A percentile compares a stretch with the other conserved stretches of the same genome.
Evolutionary conservation across 1,139 yeast genomes (phyloP).

Genomic region (Pichia sp.): DNA sequence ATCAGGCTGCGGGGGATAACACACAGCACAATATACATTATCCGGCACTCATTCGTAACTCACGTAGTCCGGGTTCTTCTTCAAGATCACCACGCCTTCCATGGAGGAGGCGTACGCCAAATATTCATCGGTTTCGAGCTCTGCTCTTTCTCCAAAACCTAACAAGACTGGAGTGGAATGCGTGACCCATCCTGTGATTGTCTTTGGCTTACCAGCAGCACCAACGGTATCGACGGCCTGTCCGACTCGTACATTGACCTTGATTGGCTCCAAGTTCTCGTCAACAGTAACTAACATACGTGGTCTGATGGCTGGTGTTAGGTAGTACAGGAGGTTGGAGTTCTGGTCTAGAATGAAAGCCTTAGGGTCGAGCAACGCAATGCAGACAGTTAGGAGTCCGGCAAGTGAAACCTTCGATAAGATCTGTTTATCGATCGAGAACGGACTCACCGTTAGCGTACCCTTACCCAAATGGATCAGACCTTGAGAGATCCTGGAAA

Average conservation of each 20-base stretch:
- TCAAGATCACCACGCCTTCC: slow-evolving; percentile 91
- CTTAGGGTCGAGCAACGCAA: slow-evolving; percentile 82
- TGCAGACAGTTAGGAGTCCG: slow-evolving; percentile 77
- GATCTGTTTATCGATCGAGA: slow-evolving; percentile 83
- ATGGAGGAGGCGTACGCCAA: slow-evolving; percentile 73
- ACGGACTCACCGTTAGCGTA: slow-evolving; percentile 83
- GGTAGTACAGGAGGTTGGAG: slow-evolving; percentile 61
- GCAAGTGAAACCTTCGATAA: slow-evolving; percentile 88
- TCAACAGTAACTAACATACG: slow-evolving; percentile 91
- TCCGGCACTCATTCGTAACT: slow-evolving; percentile 1
- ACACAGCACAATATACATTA: neutral
- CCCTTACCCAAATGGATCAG: slow-evolving; percentile 94
- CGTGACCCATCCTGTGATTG: slow-evolving; percentile 99
- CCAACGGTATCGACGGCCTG: slow-evolving; percentile 99
- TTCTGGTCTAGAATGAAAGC: slow-evolving; percentile 64
- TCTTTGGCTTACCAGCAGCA: slow-evolving; percentile 97
- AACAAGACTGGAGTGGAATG: slow-evolving; percentile 95
- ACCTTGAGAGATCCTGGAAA: slow-evolving; percentile 95
- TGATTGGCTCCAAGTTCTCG: slow-evolving; percentile 80
- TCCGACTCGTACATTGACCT: slow-evolving; percentile 96
- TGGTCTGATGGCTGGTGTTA: slow-evolving; percentile 88
- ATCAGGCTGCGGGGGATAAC: neutral
- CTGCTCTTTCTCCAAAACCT: slow-evolving; percentile 95
- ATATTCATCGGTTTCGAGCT: slow-evolving; percentile 92
- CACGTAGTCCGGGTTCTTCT: slow-evolving; percentile 78